Evolutionary conservation across 1,284 basidiomycete species (phyloP).

Genomic region (Boletellus deceptivus): DNA sequence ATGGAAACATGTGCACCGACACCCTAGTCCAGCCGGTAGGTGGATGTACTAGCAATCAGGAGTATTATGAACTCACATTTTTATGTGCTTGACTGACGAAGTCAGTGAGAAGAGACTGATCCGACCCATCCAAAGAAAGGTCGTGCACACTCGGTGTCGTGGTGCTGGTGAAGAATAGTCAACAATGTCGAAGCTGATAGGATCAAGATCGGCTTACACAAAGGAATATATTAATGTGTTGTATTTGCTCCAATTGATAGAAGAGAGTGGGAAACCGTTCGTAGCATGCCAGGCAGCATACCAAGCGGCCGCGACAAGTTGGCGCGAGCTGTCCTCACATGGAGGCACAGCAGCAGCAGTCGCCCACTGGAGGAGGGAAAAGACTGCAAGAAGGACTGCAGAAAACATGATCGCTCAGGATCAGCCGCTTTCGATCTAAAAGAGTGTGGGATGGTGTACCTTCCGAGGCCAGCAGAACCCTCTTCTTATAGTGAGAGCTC

Average conservation of each 20-base stretch:
- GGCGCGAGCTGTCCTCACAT: background rate
- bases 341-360: background rate
- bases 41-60: background rate
- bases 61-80: conserved; percentile 33
- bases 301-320: conserved; percentile 24
- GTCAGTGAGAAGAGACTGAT: conserved; percentile 42
- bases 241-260: conserved; percentile 50
- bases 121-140: conserved; percentile 41
- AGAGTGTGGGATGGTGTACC: background rate
- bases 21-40: conserved; percentile 33
- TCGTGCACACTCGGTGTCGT: conserved; percentile 43
- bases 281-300: conserved; percentile 44
- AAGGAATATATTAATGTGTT: conserved; percentile 52
- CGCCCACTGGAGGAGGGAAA: conserved; percentile 9
- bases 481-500: background rate
- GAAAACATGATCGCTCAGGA: conserved; percentile 10
- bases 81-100: conserved; percentile 52
- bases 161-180: conserved; percentile 26
- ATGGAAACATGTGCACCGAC: conserved; percentile 73
- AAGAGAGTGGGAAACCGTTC: conserved; percentile 39
- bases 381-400: background rate
- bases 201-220: conserved; percentile 10
- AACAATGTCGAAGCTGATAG: background rate
- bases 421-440: background rate
- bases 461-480: no score